Conservation (phyloP, 345 rosid species). For the Sonneratia caseolaris region DNA sequence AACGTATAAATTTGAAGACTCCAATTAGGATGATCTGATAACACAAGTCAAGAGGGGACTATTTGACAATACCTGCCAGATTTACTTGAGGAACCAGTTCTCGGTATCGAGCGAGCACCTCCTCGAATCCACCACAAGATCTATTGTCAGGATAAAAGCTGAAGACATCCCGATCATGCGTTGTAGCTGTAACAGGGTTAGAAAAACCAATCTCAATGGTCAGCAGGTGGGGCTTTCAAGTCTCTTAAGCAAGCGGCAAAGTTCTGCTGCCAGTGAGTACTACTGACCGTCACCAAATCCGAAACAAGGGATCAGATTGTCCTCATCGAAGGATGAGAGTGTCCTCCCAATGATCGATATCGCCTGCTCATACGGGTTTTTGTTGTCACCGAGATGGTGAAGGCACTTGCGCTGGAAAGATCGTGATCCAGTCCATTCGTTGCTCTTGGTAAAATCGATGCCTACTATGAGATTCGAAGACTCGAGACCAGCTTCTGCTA, state of each 20-base stretch:
- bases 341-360: conserved; percentile 48
- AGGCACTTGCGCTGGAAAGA: conserved; percentile 32
- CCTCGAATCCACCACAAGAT: conserved; percentile 37
- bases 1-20: too few species aligned
- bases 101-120: conserved; percentile 34
- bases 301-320: conserved; percentile 41
- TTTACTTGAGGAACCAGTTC: conserved; percentile 36
- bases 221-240: neutral
- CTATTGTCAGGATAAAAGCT: conserved; percentile 34
- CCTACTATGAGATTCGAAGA: conserved; percentile 71
- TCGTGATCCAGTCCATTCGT: conserved; percentile 60
- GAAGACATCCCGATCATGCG: conserved; percentile 44
- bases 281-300: conserved; percentile 47
- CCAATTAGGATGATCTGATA: neutral
- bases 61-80: conserved; percentile 24
- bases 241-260: neutral
- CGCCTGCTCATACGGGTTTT: conserved; percentile 45
- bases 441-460: conserved; percentile 67
- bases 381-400: conserved; percentile 28
- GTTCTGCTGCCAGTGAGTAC: neutral
- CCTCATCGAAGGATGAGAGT: conserved; percentile 39
- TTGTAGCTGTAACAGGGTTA: conserved; percentile 27
- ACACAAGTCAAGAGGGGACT: neutral
- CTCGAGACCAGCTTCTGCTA: conserved; percentile 62
- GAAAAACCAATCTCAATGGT: neutral